Base-by-base conservation (phyloP, 805 yeast species). In the Yamadazyma nakazawae region DNA sequence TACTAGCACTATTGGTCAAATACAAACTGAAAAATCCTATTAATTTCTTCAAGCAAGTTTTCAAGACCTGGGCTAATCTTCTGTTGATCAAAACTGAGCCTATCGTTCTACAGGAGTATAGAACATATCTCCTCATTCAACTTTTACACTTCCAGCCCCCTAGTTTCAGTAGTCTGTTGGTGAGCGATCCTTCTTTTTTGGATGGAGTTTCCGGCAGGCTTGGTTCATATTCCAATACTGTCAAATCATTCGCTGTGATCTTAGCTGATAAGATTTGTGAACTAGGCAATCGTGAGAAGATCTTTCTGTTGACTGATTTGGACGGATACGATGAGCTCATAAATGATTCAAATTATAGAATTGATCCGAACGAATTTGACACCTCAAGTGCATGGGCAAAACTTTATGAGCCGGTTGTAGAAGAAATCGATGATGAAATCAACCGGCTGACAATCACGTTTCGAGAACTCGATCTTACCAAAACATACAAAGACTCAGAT, bases 191-290 rank as follows among this genome's bases (percentile, higher is more conserved):
- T 8, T 4, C 72, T 8, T 83, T 84, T 54, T 59, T 84, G 13
- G 58, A 67, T 19, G 73, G 80, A 0, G 69, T 85, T n/a, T 75
- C 85, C 0, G 64, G 70, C 42, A 67, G 84, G 32, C 66, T 85
- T n/a, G 72, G 71, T 21, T 76, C 85, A 0, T 70, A 71, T 38
- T 70, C 80, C 1, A 55, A 60, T 1, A 58, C 56, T n/a, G 62
- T 74, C 1, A 73, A 87, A 46, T 57, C 69, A 12, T 60, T 82
- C 28, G 90, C 83, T 0, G 78, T 84, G 60, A 56, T 75, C 13
- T 59, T 84, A 6, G 88, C 87, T 1, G 84, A 83, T 54, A 57
- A 60, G 13, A 58, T 79, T 1, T 71, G 78, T 51, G 62, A 54
- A 17, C 41, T 62, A 16, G 60, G 62, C 14, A 61, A 61, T 0